A percentile compares a stretch with the other conserved stretches of the same genome.
Conservation (phyloP, 768 basidiomycete species). For the Polyporus arcularius region DNA sequence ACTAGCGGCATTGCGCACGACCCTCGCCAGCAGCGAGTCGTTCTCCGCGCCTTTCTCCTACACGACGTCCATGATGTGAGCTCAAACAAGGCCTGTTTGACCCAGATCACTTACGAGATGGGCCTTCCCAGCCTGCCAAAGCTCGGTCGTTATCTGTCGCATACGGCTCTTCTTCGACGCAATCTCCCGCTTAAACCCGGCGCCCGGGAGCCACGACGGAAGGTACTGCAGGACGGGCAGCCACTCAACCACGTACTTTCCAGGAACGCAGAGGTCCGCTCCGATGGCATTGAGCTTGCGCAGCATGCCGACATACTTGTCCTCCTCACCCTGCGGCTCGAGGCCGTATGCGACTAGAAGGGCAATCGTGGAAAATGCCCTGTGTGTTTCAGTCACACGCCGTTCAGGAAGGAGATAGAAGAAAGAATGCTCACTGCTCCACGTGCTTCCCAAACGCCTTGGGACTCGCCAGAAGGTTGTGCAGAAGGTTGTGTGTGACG, state of each 20-base stretch:
- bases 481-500: not conserved
- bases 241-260: conserved; percentile 28
- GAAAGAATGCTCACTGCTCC: not conserved
- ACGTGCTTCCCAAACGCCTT: not conserved
- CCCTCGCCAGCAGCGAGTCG: not conserved
- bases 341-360: not conserved
- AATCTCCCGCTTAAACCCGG: conserved; percentile 1
- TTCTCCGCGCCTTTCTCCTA: not conserved
- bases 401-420: not conserved
- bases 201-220: conserved; percentile 1
- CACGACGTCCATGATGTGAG: not conserved
- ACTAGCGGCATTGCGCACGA: not conserved
- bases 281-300: not conserved
- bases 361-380: not conserved
- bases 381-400: not conserved
- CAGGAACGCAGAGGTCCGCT: conserved; percentile 13
- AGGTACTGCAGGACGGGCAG: conserved; percentile 18
- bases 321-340: not conserved
- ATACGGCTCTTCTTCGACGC: not conserved
- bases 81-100: not conserved
- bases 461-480: not conserved
- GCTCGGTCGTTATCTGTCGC: not conserved
- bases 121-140: not conserved
- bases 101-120: not conserved
- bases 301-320: not conserved